A percentile compares a stretch with the other conserved stretches of the same genome.
Evolutionary conservation across 2,329 filamentous ascomycete genomes (phyloP).

Genomic region (Cladorrhinum sp.): DNA sequence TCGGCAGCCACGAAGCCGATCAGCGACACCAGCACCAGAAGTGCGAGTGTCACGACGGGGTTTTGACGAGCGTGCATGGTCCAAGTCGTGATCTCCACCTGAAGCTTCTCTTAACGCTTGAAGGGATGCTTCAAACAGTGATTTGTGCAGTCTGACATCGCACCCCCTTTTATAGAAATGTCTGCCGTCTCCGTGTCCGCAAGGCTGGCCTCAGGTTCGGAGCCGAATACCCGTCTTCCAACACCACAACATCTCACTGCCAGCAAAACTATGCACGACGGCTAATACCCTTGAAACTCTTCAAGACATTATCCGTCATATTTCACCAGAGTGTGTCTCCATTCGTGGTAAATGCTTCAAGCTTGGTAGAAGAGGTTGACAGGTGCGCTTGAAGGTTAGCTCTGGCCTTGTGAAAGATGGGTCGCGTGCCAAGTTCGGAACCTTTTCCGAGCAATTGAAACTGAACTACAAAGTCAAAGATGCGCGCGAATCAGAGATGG

Average conservation of each 20-base stretch:
- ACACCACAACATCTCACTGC: neutral
- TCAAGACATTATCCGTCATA: neutral
- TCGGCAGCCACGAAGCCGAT: conserved; percentile 12
- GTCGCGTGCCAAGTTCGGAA: neutral
- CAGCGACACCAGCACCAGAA: conserved; percentile 10
- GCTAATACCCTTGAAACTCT: neutral
- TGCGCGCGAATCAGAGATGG: conserved; percentile 2
- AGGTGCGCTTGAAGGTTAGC: conserved; percentile 1
- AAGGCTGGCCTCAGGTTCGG: neutral
- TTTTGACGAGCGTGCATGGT: neutral
- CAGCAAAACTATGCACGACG: neutral
- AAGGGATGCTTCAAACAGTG: neutral
- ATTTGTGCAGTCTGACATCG: neutral
- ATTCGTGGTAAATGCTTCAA: neutral
- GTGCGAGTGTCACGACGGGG: neutral
- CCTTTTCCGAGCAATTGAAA: neutral
- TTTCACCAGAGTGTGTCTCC: neutral
- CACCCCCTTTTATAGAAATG: neutral
- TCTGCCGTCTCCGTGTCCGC: too few species aligned
- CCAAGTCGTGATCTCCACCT: neutral
- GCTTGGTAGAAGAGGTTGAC: neutral
- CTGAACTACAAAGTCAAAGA: neutral
- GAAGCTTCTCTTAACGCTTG: neutral
- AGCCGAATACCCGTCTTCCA: neutral
- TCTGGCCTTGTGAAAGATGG: neutral